Conservation (phyloP, 352 stramenopile genomes). For the Pseudoperonospora humuli region DNA sequence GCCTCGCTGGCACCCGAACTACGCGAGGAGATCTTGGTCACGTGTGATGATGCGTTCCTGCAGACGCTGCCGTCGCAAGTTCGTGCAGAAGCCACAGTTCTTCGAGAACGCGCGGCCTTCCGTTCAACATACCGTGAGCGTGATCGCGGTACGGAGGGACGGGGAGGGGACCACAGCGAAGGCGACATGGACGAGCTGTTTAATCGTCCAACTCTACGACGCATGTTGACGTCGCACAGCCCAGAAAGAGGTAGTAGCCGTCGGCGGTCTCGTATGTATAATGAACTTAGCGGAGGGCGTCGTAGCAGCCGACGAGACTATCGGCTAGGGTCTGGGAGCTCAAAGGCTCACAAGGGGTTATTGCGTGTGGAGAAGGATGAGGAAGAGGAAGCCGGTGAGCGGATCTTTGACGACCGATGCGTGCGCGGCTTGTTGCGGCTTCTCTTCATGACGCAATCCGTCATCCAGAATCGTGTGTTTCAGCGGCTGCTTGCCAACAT, state of each 20-base stretch:
- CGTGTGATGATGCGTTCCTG: slow-evolving; percentile 93
- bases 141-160: slow-evolving; percentile 19
- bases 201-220: slow-evolving; percentile 60
- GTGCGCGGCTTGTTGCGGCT: slow-evolving; percentile 62
- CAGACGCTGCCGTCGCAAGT: slow-evolving; percentile 91
- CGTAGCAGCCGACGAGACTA: slow-evolving; percentile 31
- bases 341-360: slow-evolving; percentile 38
- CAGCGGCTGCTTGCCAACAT: slow-evolving; percentile 73
- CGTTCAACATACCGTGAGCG: slow-evolving; percentile 54
- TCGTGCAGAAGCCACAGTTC: slow-evolving; percentile 91
- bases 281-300: slow-evolving; percentile 36
- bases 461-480: slow-evolving; percentile 77
- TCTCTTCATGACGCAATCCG: slow-evolving; percentile 74
- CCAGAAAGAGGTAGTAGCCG: slow-evolving; percentile 34
- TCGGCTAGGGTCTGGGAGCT: slow-evolving; percentile 13
- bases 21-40: slow-evolving; percentile 94
- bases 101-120: slow-evolving; percentile 89
- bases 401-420: slow-evolving; percentile 58
- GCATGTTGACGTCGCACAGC: slow-evolving; percentile 74
- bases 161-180: slow-evolving; percentile 27
- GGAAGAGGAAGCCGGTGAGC: slow-evolving; percentile 48
- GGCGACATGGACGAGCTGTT: slow-evolving; percentile 61
- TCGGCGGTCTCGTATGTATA: slow-evolving; percentile 38
- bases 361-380: slow-evolving; percentile 69
- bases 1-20: slow-evolving; percentile 93